These are phyloP conservation scores for Diaporthe humulicola DNA, from an alignment of 2,329 filamentous ascomycete species.

Conservation along the genomic window DNA sequence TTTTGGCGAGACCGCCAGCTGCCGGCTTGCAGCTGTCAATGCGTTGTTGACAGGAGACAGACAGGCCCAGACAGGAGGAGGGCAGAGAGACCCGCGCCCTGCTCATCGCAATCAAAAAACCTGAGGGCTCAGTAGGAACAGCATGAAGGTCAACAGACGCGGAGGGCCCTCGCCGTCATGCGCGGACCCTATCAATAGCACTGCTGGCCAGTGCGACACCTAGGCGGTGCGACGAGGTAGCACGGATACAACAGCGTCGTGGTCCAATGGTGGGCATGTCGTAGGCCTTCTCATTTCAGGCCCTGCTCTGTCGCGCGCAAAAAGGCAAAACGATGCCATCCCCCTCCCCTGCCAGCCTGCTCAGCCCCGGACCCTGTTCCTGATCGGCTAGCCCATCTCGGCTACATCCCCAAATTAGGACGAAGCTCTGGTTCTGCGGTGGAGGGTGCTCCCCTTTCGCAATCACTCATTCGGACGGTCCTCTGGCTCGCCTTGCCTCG, in stretches of 20 bases:
- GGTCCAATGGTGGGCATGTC: conserved; percentile 26
- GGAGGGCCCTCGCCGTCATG: conserved; percentile 5
- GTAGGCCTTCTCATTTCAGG: conserved; percentile 29
- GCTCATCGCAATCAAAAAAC: conserved; percentile 31
- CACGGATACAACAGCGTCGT: conserved; percentile 30
- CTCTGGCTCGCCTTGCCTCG: not conserved
- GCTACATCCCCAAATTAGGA: conserved; percentile 29
- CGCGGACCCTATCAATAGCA: conserved; percentile 26
- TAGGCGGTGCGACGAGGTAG: conserved; percentile 20
- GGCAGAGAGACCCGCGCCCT: conserved; percentile 9
- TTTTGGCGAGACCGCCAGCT: not conserved
- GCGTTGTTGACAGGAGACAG: not conserved
- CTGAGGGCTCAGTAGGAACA: not conserved
- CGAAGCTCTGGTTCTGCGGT: conserved; percentile 19
- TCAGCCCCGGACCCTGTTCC: conserved; percentile 19
- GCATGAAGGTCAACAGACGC: conserved; percentile 2
- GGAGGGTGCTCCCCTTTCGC: conserved; percentile 26
- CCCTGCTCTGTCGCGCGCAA: conserved; percentile 20
- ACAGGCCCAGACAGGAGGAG: not conserved
- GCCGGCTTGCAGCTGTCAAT: conserved; percentile 19
- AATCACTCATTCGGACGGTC: conserved; percentile 2
- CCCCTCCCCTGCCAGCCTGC: conserved; percentile 1
- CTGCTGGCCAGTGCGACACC: not conserved
- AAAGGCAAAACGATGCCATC: conserved; percentile 25
- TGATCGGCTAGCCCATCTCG: conserved; percentile 31